These are phyloP conservation scores for Rhodotorula sp. DNA, from an alignment of 1,284 basidiomycete genomes.

Conservation along the genomic window DNA sequence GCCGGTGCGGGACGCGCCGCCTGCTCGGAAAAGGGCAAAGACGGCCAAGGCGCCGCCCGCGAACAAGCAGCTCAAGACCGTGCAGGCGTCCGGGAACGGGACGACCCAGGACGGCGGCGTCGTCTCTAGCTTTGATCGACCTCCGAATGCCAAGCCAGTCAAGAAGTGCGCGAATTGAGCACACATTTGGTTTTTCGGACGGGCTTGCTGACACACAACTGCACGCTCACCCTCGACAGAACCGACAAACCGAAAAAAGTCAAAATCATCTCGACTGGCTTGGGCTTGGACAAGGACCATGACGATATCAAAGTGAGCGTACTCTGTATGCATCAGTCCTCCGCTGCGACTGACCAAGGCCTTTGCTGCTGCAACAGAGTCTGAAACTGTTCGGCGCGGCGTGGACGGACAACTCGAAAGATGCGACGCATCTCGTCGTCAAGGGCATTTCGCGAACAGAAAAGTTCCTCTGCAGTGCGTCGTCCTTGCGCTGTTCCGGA, in stretches of 20 bases:
- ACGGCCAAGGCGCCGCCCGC: neutral
- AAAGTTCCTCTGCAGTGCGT: conserved; percentile 69
- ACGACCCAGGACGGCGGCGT: conserved; percentile 28
- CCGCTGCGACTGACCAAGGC: neutral
- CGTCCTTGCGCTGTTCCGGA: neutral
- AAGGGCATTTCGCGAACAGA: conserved; percentile 70
- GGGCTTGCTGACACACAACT: neutral
- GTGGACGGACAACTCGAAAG: conserved; percentile 60
- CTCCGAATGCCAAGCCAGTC: conserved; percentile 33
- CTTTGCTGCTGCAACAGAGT: conserved; percentile 51
- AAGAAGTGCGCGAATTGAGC: conserved; percentile 1
- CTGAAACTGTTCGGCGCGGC: conserved; percentile 64
- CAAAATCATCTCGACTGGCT: conserved; percentile 44
- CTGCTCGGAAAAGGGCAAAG: conserved; percentile 18
- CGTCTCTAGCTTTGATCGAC: conserved; percentile 35
- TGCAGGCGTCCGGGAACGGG: conserved; percentile 4
- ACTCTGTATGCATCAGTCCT: no score
- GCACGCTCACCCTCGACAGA: no score
- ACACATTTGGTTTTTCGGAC: neutral
- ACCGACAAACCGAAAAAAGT: conserved; percentile 17
- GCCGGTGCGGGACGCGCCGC: conserved; percentile 6
- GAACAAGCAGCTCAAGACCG: conserved; percentile 9
- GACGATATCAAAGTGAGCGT: conserved; percentile 35
- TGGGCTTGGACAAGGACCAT: conserved; percentile 30
- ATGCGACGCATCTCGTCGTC: conserved; percentile 74